Percentiles rank a stretch among this genome's conserved stretches.
These are phyloP conservation scores for Blastobotrys aristatus DNA, from an alignment of 1,139 yeast genomes.

Conservation along the genomic window DNA sequence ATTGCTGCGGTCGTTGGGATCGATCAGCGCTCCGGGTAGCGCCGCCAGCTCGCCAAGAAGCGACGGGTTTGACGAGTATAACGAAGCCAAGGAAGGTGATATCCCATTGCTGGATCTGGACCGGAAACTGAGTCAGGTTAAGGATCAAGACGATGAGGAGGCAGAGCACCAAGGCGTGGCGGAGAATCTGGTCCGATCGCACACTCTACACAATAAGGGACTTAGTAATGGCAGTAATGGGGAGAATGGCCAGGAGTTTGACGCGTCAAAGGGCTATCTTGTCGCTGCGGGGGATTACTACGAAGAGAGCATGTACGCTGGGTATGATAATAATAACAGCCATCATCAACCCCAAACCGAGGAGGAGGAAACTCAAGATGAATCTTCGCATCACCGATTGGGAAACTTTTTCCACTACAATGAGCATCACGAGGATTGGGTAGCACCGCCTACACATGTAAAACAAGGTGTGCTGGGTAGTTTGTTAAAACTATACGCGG, in stretches of 20 bases:
- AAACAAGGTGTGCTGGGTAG: constrained; percentile 83
- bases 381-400: not conserved
- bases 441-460: constrained; percentile 69
- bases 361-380: not conserved
- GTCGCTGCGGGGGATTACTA: constrained; percentile 6
- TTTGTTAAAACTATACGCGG: constrained; percentile 60
- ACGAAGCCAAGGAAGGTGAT: constrained; percentile 14
- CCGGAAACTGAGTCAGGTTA: constrained; percentile 20
- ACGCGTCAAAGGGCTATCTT: constrained; percentile 8
- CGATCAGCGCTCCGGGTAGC: constrained; percentile 7
- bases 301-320: not conserved
- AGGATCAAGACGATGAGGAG: constrained; percentile 16
- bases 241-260: not conserved
- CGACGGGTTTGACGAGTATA: not conserved
- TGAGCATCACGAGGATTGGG: constrained; percentile 40
- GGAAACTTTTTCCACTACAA: not conserved
- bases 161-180: constrained; percentile 24
- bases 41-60: constrained; percentile 1
- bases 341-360: not conserved
- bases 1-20: constrained; percentile 7
- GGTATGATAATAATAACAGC: not conserved
- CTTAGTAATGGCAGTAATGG: not conserved
- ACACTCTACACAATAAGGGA: constrained; percentile 16
- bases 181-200: constrained; percentile 25
- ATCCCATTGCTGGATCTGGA: constrained; percentile 28